Conservation (phyloP, 352 stramenopile species). For the Phytophthora citrophthora region DNA sequence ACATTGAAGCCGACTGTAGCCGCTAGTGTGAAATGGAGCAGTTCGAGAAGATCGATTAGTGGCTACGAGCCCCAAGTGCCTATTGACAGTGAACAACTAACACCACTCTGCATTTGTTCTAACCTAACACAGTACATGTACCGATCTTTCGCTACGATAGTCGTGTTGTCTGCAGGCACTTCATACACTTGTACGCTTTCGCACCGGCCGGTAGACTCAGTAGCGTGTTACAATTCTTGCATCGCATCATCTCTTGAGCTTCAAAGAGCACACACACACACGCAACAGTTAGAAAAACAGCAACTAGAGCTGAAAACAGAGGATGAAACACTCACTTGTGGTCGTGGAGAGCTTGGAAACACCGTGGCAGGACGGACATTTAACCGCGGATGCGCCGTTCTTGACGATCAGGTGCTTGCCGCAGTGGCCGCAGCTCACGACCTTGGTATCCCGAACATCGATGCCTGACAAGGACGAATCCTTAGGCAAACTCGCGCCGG, state of each 20-base stretch:
- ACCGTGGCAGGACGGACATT: conserved; percentile 81
- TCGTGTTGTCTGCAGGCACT: conserved; percentile 82
- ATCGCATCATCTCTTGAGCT: conserved; percentile 90
- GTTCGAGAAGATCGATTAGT: conserved; percentile 15
- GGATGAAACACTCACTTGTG: conserved; percentile 64
- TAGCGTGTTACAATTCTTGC: conserved; percentile 87
- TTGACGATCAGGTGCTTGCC: conserved; percentile 87
- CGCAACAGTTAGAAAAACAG: conserved; percentile 24
- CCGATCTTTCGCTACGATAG: conserved; percentile 53
- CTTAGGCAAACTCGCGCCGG: conserved; percentile 35
- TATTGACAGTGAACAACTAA: conserved; percentile 11
- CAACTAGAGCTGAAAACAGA: not conserved
- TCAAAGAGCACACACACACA: conserved; percentile 14
- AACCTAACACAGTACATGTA: too few relatives aligned
- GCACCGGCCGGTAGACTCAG: conserved; percentile 79
- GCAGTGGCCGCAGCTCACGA: conserved; percentile 87
- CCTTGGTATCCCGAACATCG: conserved; percentile 81
- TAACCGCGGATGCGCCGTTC: conserved; percentile 75
- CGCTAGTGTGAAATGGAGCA: conserved; percentile 9
- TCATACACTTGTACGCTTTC: conserved; percentile 91
- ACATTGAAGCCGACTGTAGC: conserved; percentile 38
- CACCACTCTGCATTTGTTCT: too few relatives aligned
- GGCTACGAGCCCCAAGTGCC: conserved; percentile 7
- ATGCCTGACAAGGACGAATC: conserved; percentile 47
- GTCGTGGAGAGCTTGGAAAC: conserved; percentile 86